Base-by-base conservation (phyloP, 1,284 basidiomycete genomes). In the Cystobasidium sp. region DNA sequence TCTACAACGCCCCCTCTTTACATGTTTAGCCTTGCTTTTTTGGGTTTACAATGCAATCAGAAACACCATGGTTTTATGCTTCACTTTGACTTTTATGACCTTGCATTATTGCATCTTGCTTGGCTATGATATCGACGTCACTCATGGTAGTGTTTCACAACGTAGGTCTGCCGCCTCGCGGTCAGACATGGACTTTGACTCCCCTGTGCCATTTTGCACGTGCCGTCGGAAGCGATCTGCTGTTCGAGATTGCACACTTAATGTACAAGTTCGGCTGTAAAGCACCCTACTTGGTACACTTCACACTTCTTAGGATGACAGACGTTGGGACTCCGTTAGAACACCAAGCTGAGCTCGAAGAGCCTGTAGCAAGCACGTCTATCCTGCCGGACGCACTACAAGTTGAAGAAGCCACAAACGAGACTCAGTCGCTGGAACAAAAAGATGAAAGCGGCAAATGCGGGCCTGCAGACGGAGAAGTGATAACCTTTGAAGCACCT, bases 401-500 rank as follows among this genome's bases (percentile, higher is more conserved):
- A 3, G 12, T 6, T 6, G 46, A 12, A 49, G 3, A 1, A 1
- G 46, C 3, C 46, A n/a, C 12, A 6, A 6, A 6, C n/a, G 46
- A n/a, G 46, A 12, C 12, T 1, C 46, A 49, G 12, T 12, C 46
- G 12, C n/a, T n/a, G 14, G 46, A 49, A 49, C 14, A n/a, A 12
- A 16, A 41, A 18, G n/a, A 59, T n/a, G 6, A 41, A 5, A 47
- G 31, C 3, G 61, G 18, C 14, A n/a, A 1, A n/a, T 9, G 22
- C 53, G 56, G 46, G 3, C 51, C 64, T 37, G 43, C 14, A 20
- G 76, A 79, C 18, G 49, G 12, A 24, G 49, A 10, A n/a, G 14
- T 16, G 14, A 46, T 39, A 20, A 44, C 41, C 10, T 12, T 4
- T 10, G 43, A 1, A n/a, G 39, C 51, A 16, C 58, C 24, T 20